These are phyloP conservation scores for Quercus suber DNA, from an alignment of 306 rosid genomes.

Conservation along the genomic window DNA sequence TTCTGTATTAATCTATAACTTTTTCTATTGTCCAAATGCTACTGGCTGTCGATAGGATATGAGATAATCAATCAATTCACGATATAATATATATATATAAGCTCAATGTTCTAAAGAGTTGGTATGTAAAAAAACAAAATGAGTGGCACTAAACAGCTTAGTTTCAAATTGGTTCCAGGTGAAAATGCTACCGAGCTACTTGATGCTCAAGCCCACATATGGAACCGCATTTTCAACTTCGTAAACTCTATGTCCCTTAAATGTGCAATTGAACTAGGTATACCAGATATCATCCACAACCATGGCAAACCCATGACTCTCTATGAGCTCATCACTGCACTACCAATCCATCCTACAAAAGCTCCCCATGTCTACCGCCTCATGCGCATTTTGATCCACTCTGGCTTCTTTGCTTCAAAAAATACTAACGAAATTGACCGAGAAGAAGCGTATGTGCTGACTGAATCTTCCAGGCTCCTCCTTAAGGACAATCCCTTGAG, in stretches of 20 bases:
- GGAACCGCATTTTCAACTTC: neutral
- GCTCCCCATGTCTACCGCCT: constrained; percentile 17
- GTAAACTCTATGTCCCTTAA: constrained; percentile 27
- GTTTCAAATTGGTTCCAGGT: no score
- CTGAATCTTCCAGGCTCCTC: constrained; percentile 16
- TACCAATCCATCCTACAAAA: constrained; percentile 20
- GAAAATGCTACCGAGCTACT: neutral
- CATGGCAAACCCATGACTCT: constrained; percentile 25
- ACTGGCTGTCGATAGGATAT: neutral
- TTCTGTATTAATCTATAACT: no score
- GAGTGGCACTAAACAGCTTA: no score
- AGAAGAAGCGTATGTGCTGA: constrained; percentile 21
- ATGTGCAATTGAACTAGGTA: constrained; percentile 32
- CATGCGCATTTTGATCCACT: constrained; percentile 27
- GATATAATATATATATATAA: no score
- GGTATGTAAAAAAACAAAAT: no score
- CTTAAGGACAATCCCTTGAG: constrained; percentile 1
- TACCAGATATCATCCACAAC: constrained; percentile 12
- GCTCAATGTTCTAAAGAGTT: no score
- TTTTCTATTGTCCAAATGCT: neutral
- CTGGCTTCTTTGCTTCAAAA: constrained; percentile 18
- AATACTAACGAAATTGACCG: neutral
- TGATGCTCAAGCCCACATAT: constrained; percentile 19
- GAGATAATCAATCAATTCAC: neutral
- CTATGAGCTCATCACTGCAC: constrained; percentile 1